These are phyloP conservation scores for Lodderomyces margitis DNA, from an alignment of 1,139 yeast species.

Conservation along the genomic window DNA sequence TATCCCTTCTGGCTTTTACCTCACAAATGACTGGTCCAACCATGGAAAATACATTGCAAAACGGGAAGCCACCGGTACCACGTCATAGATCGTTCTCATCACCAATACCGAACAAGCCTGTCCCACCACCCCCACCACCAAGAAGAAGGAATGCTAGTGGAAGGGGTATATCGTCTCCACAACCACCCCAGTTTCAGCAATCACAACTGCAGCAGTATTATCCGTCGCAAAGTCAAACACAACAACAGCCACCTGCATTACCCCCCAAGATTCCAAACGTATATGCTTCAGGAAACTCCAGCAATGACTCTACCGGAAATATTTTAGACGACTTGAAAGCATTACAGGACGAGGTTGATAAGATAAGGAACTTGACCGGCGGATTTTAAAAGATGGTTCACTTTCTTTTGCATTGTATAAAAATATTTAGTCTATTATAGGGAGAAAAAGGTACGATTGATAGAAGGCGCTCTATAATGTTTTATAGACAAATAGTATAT, in stretches of 20 bases:
- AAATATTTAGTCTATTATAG: no score
- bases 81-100: conserved; percentile 44
- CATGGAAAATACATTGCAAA: conserved; percentile 36
- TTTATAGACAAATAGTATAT: not conserved
- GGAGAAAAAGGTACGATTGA: not conserved
- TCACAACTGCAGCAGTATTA: not conserved
- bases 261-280: conserved; percentile 32
- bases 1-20: conserved; percentile 42
- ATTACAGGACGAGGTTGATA: conserved; percentile 63
- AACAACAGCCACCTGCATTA: conserved; percentile 26
- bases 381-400: conserved; percentile 30
- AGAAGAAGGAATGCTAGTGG: conserved; percentile 24
- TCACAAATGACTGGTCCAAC: conserved; percentile 48
- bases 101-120: conserved; percentile 33
- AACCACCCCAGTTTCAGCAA: conserved; percentile 36
- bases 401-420: no score
- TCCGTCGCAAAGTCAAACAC: not conserved
- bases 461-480: not conserved
- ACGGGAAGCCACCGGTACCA: conserved; percentile 29
- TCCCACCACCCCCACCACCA: conserved; percentile 43
- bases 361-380: conserved; percentile 49
- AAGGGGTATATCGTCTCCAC: conserved; percentile 28
- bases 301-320: conserved; percentile 43
- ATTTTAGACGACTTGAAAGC: conserved; percentile 61
- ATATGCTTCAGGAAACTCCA: conserved; percentile 10